These are phyloP conservation scores for Gastrolobium villosum DNA, from an alignment of 306 rosid species.

Conservation along the genomic window DNA sequence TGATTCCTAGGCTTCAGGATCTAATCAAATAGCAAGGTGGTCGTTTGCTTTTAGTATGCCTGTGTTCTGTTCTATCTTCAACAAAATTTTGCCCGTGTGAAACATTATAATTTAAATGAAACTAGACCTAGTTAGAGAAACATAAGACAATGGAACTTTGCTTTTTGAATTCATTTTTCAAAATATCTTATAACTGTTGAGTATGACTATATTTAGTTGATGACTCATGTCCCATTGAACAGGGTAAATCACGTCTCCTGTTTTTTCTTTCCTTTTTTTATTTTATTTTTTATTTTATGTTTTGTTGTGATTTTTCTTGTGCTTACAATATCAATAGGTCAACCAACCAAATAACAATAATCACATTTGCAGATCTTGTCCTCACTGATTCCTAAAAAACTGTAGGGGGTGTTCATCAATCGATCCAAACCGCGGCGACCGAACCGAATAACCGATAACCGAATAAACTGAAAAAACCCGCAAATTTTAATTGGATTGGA, in stretches of 20 bases:
- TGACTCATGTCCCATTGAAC: no score
- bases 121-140: neutral
- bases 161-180: neutral
- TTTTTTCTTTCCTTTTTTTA: no score
- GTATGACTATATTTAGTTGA: no score
- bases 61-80: conserved; percentile 12
- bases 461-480: no score
- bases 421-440: no score
- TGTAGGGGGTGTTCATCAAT: no score
- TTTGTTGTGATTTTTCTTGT: no score
- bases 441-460: no score
- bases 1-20: conserved; percentile 11
- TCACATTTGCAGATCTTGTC: neutral
- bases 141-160: neutral
- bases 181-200: neutral
- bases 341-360: neutral
- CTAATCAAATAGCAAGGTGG: conserved; percentile 13
- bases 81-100: conserved; percentile 11
- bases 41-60: neutral
- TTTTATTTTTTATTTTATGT: no score
- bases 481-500: no score
- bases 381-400: neutral
- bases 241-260: no score
- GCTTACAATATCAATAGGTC: neutral
- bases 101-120: conserved; percentile 10